Evolutionary conservation across 352 stramenopile genomes (phyloP), one percentile per base, ranked within the genome.

Genomic region (Pythium oligandrum): DNA sequence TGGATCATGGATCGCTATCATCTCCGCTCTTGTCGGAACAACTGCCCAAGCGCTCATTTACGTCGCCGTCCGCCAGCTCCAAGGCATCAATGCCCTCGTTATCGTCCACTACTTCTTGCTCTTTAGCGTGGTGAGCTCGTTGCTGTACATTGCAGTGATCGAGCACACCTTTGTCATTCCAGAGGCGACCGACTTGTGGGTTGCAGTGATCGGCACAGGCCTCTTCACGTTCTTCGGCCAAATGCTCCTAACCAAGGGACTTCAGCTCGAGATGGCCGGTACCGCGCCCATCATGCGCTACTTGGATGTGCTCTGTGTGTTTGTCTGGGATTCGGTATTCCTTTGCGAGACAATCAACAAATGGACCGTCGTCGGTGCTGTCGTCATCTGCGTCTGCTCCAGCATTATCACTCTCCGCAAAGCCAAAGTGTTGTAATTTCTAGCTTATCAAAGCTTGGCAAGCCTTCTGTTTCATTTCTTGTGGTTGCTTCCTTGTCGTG

Each of bases 271-370:
- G 46, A 93, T 90, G 42, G 78, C 76, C 17, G 81, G 80, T 9
- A 85, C 89, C 36, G 83, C 83, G 11, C 90, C 78, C 12, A 74
- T 91, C 52, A 90, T 91, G 83, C 83, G 83, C 36, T 90, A 90
- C 58, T 46, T 91, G 31, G 83, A 91, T 50, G 80, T 93, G 6
- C 78, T 91, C n/a, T 91, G 70, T 56, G 77, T 90, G 5, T 93
- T 93, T 56, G 66, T 93, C 48, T 91, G 79, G 77, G 80, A 73
- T 45, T 44, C 51, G 10, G 37, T 61, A 9, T 47, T 67, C 4
- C 60, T 69, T 2, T 48, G 59, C 30, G 65, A 73, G 49, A 11
- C 17, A 12, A 61, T 73, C 42, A 64, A 49, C 49, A 10, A 35
- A 30, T 66, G 55, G 40, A 64, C 53, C 61, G 42, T 70, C 30